Evolutionary conservation across 805 yeast genomes (phyloP).

Genomic region (Scheffersomyces stipitis): DNA sequence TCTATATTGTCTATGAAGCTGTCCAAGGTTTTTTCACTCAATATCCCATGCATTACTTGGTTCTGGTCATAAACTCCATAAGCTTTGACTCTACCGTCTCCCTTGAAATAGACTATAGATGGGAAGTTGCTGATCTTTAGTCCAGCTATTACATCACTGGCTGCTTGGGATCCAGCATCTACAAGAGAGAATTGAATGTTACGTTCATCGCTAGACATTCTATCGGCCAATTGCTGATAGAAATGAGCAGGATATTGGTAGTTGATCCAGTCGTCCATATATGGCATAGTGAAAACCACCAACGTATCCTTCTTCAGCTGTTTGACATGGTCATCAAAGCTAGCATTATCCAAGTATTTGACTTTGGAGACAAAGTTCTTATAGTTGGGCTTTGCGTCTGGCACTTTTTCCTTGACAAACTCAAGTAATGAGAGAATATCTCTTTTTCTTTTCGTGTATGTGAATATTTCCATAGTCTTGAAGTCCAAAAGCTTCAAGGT

Average conservation of each 20-base stretch:
- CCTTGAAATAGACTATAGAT: conserved; percentile 27
- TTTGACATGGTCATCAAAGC: conserved; percentile 3
- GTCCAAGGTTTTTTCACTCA: conserved; percentile 17
- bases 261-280: conserved; percentile 30
- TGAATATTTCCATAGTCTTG: conserved; percentile 38
- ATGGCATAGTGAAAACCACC: conserved; percentile 24
- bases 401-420: conserved; percentile 17
- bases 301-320: conserved; percentile 11
- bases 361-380: conserved; percentile 19
- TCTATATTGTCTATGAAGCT: conserved; percentile 6
- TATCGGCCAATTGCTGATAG: conserved; percentile 31
- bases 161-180: conserved; percentile 20
- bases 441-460: conserved; percentile 30
- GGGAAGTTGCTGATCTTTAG: conserved; percentile 33
- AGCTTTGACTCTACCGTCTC: conserved; percentile 20
- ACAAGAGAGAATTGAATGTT: conserved; percentile 22
- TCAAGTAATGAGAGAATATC: conserved; percentile 18
- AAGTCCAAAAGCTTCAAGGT: conserved; percentile 45
- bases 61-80: conserved; percentile 24
- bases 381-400: conserved; percentile 19
- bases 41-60: conserved; percentile 12
- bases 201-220: conserved; percentile 2
- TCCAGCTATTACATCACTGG: conserved; percentile 17
- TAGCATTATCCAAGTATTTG: conserved; percentile 6
- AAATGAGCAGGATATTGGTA: conserved; percentile 34